Base-by-base conservation (phyloP, 495 filamentous ascomycete genomes). In the Xylaria cubensis region DNA sequence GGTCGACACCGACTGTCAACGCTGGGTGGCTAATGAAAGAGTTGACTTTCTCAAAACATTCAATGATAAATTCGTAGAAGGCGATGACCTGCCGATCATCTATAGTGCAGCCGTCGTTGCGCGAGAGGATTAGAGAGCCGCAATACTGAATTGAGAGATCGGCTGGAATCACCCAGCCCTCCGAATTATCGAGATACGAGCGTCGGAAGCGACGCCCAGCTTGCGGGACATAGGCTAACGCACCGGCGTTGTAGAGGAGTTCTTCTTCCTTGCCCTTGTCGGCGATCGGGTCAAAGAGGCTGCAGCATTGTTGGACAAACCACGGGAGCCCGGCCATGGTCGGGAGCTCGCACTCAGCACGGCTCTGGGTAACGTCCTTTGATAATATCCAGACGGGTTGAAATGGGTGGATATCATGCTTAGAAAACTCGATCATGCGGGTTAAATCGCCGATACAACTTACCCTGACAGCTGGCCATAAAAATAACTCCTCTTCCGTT, bases 381-480 rank as follows among this genome's bases (percentile, higher is more conserved):
- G 65, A 68, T 21, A 65, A 39, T 8, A 68, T 50, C 34, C 56
- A 6, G n/a, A 68, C 65, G 8, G 4, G 0, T 8, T 68, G 48
- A 0, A 53, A 9, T 7, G 13, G 4, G 2, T 17, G 13, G 10
- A 19, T 1, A n/a, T 5, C 32, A 42, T 56, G 4, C 1, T 15
- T 32, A 3, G 62, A 46, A 17, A 56, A 34, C 15, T 2, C 13
- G 24, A 1, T 5, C 4, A 64, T 8, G 21, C 68, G 58, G 26
- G n/a, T 19, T 17, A 48, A 13, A 29, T 74, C 72, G 6, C 32
- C 72, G 4, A 26, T 26, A 46, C 72, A 74, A n/a, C 63, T 70
- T 10, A 74, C 4, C 64, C 68, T 71, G 4, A 71, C 53, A 7
- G 72, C 72, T 41, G 62, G 39, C 72, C 72, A 71, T 21, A 61